Percentiles rank a stretch among this genome's conserved stretches.
These are phyloP conservation scores for Craterostigma plantagineum DNA, from an alignment of 257 asterid genomes.

Conservation along the genomic window DNA sequence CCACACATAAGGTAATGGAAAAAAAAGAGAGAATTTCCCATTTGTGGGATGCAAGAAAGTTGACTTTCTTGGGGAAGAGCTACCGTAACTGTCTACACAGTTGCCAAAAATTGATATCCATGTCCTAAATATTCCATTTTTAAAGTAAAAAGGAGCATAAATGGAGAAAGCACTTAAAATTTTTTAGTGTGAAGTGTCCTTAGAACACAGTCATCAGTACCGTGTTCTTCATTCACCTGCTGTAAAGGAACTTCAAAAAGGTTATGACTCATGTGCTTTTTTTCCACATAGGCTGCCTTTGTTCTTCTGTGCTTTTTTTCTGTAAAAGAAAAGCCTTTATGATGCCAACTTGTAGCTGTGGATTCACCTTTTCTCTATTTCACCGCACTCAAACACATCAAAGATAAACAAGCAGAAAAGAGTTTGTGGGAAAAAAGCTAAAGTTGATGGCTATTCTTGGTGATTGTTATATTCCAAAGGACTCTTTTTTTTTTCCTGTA, in stretches of 20 bases:
- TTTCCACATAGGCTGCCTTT: conserved; percentile 10
- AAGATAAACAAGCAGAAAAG: conserved; percentile 6
- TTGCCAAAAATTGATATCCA: not conserved
- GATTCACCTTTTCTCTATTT: conserved; percentile 12
- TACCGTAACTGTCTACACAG: not conserved
- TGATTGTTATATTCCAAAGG: not conserved
- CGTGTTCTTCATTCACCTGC: conserved; percentile 14
- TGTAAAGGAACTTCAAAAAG: not conserved
- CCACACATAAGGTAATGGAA: too few relatives aligned
- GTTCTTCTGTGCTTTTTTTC: conserved; percentile 8
- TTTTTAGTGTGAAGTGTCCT: not conserved
- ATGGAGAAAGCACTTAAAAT: conserved; percentile 5
- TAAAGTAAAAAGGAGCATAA: conserved; percentile 12
- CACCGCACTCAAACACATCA: conserved; percentile 9
- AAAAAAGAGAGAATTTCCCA: too few relatives aligned
- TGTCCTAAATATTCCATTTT: conserved; percentile 12
- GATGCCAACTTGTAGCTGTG: conserved; percentile 16
- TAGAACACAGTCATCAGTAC: conserved; percentile 22
- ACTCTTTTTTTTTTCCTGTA: not conserved
- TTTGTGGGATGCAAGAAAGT: too few relatives aligned
- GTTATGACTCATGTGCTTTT: conserved; percentile 10
- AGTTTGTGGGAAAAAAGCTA: conserved; percentile 5
- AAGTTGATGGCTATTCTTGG: conserved; percentile 3
- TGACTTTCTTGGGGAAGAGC: too few relatives aligned
- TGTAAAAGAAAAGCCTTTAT: too few relatives aligned